Base-by-base conservation (phyloP, 1,139 yeast genomes). In the Ogataea hybrid region DNA sequence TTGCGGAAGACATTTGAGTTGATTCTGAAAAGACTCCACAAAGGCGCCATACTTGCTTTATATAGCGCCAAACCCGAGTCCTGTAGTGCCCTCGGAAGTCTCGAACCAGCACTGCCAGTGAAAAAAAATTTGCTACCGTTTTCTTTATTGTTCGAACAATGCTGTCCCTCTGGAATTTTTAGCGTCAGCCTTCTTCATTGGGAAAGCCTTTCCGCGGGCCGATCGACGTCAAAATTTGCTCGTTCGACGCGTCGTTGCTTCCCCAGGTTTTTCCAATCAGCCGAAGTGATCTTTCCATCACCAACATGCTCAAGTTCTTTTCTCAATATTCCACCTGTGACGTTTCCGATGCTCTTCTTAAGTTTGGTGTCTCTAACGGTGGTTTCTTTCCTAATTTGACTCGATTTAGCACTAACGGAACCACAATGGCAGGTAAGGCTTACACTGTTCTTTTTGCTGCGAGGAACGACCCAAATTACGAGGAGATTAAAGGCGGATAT, bases 391-490 rank as follows among this genome's bases (percentile, higher is more conserved):
- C 96, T 11, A 84, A 85, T 54, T 61, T 84, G 32, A 56, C 54
- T 4, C 49, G 62, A 18, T 69, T 64, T 37, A 69, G 71, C 18
- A 65, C 63, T 25, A 60, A 51, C 37, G 39, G 43, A 32, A 43
- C 40, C 6, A 58, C 79, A 2, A 65, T 72, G 35, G 80, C 68
- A 2, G 96, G 95, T 3, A 61, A 68, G 42, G 95, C 95, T 0
- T 87, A 85, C 58, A 86, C 96, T 0, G 95, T 87, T 0, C 68
- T 84, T 41, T 88, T 84, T 61, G 96, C 95, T 0, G 84, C 90
- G 1, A 63, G 74, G 32, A 73, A 75, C 32, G 96, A 87, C 54
- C 92, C 95, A 4, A 65, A 95, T 42, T 57, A 49, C 34, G 88
- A 92, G 0, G 83, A 82, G 1, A 72, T 87, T 4, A 65, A 73